Evolutionary conservation across 768 basidiomycete genomes (phyloP), one percentile per base, ranked within the genome.

Genomic region (Kwoniella dejecticola): DNA sequence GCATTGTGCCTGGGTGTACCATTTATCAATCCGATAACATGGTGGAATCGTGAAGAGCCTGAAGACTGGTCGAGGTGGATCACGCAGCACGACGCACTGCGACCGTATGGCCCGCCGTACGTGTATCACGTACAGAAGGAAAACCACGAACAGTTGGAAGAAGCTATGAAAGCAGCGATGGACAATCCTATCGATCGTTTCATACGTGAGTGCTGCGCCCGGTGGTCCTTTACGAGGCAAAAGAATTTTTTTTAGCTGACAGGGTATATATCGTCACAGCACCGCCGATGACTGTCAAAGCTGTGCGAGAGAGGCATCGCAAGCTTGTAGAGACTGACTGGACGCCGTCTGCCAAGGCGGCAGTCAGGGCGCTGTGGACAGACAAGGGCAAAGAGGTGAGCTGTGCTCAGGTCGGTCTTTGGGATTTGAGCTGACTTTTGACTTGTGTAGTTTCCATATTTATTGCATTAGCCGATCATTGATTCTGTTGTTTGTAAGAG

Each of bases 21-120:
- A 1, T 78, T 78, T 59, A 68, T 78, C 61, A 76, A 76, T 52
- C 73, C 77, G 3, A 63, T 78, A 52, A 45, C 45, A 12, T 40
- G 60, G 3, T 72, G 70, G 67, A 64, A 74, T 57, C 15, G 44
- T 2, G 36, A 61, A 1, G 33, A 76, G 26, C 75, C 71, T 1
- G 58, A 71, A 10, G 63, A 77, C 48, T 53, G 69, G 23, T 38
- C 60, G 5, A 44, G 38, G 17, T 77, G 76, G 76, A 33, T 48
- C 19, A 62, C 69, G 4, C 74, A 77, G 53, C 71, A 74, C 26
- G 67, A 70, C 41, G 69, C 66, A 2, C 40, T 72, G 23, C 21
- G 63, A 19, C 62, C 54, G 24, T 48, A 66, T 5, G 52, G 52
- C 1, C 68, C 72, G 23, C 75, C 75, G 4, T 68, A 63, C 31